phyloP scores from a whole-genome alignment of 208 protist species.

The Novymonas esmeraldas region DNA sequence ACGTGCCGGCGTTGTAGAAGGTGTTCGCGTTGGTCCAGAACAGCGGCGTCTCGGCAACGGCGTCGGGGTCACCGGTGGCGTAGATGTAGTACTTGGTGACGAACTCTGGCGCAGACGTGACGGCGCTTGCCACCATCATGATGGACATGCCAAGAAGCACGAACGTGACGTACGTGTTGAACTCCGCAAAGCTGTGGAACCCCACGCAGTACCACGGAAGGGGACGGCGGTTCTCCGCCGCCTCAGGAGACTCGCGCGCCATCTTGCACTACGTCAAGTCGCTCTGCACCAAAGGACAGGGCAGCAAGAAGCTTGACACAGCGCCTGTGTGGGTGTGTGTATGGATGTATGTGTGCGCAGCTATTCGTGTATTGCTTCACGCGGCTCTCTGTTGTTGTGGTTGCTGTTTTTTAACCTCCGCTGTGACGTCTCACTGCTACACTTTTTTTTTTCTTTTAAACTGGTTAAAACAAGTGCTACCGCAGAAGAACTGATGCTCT shows the following conservation, averaged over 20 bases:
- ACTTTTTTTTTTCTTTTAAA: too few relatives aligned
- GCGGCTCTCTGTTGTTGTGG: too few relatives aligned
- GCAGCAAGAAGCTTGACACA: too few relatives aligned
- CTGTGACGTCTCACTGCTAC: too few relatives aligned
- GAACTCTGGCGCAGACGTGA: constrained; percentile 83
- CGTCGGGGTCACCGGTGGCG: constrained; percentile 51
- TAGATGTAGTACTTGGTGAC: constrained; percentile 80
- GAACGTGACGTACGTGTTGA: constrained; percentile 81
- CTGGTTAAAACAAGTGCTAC: too few relatives aligned
- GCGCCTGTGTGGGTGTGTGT: too few relatives aligned
- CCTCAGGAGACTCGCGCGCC: background rate
- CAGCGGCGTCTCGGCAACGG: constrained; percentile 33
- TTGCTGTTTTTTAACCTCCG: too few relatives aligned
- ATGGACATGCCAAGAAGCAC: constrained; percentile 84
- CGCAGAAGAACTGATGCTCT: too few relatives aligned
- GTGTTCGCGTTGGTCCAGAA: constrained; percentile 83
- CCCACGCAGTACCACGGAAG: constrained; percentile 43
- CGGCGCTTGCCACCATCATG: constrained; percentile 85
- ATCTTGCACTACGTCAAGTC: constrained; percentile 9
- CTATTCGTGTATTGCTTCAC: too few relatives aligned
- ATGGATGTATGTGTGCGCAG: too few relatives aligned
- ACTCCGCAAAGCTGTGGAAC: constrained; percentile 63
- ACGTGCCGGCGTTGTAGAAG: constrained; percentile 82
- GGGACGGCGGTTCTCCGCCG: background rate
- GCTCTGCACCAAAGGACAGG: background rate